A percentile compares a stretch with the other conserved stretches of the same genome.
phyloP scores from a whole-genome alignment of 106 monocot genomes.

The Alisma plantagoaquatica region DNA sequence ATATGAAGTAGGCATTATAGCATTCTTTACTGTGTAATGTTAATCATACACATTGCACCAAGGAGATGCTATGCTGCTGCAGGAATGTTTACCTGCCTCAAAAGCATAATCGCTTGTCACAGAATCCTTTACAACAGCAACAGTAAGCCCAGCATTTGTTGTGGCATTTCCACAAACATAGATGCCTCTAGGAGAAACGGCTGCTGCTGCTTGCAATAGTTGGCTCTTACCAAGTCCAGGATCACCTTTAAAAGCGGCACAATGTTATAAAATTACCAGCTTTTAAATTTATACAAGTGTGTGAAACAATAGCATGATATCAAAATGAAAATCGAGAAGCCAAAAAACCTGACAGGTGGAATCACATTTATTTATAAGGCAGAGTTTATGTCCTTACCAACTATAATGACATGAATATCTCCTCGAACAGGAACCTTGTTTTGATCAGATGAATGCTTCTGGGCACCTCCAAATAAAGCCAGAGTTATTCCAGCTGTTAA shows the following conservation, averaged over 20 bases:
- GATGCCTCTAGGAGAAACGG: constrained; percentile 90
- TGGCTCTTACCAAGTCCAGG: constrained; percentile 99
- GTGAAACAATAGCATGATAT: not conserved
- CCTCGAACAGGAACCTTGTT: constrained; percentile 99
- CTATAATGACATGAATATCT: constrained; percentile 92
- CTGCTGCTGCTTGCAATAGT: constrained; percentile 92
- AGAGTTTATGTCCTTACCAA: constrained; percentile 86
- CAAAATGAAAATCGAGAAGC: not conserved
- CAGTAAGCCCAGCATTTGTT: constrained; percentile 98
- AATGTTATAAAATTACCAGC: not conserved
- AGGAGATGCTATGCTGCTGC: too few species aligned
- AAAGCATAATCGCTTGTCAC: constrained; percentile 99
- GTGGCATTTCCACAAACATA: constrained; percentile 99
- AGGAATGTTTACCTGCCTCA: constrained; percentile 76
- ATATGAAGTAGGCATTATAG: too few species aligned
- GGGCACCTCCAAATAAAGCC: constrained; percentile 93
- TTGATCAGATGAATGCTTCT: constrained; percentile 87
- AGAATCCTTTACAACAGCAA: constrained; percentile 94
- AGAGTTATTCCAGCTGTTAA: constrained; percentile 84
- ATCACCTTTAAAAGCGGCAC: constrained; percentile 47
- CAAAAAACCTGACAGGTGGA: not conserved
- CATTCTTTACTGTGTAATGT: too few species aligned
- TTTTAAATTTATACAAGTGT: too few species aligned
- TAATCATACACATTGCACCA: too few species aligned
- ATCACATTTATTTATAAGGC: too few species aligned